Evolutionary conservation across 768 basidiomycete genomes (phyloP), one percentile per base, ranked within the genome.

Genomic region (Amanita rimosa): DNA sequence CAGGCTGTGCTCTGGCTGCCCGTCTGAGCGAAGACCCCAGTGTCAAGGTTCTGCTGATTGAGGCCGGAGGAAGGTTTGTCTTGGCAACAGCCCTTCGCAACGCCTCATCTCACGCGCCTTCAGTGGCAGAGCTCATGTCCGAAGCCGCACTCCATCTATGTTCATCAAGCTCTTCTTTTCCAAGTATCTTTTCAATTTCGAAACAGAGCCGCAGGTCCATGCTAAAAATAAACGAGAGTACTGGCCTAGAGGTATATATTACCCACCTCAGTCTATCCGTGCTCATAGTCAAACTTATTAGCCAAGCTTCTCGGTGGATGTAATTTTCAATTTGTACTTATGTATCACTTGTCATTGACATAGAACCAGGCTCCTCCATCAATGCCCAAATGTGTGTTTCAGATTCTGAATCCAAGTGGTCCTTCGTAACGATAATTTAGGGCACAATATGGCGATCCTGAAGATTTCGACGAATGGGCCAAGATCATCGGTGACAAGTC

Each of bases 251-350:
- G 84, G 83, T 81, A 55, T 6, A 61, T 54, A 6, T 16, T 33
- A 3, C 26, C 44, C 7, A 19, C 40, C 43, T 13, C 27, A 19
- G 36, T 34, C 40, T 34, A 9, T 17, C 33, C 14, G 6, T n/a
- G 9, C 44, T 39, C 43, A 37, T 37, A 37, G 8, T 38, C 7
- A 4, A 8, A 24, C 14, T 26, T 3, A 17, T 11, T 45, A 85
- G 83, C 65, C 1, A 84, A 78, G 57, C 66, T 87, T 59, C 71
- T 88, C 5, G 85, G 85, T 19, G 85, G 85, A 58, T 87, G 85
- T 81, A 57, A 61, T 79, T 67, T 9, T 17, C 39, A n/a, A 17
- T 34, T 24, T 10, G 22, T 33, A 34, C 41, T 22, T 6, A 3
- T 39, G 9, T 45, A 19, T 42, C 5, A 47, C 33, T 13, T 14